phyloP scores from a whole-genome alignment of 176 grass and related monocot species.

The Oryza punctata region DNA sequence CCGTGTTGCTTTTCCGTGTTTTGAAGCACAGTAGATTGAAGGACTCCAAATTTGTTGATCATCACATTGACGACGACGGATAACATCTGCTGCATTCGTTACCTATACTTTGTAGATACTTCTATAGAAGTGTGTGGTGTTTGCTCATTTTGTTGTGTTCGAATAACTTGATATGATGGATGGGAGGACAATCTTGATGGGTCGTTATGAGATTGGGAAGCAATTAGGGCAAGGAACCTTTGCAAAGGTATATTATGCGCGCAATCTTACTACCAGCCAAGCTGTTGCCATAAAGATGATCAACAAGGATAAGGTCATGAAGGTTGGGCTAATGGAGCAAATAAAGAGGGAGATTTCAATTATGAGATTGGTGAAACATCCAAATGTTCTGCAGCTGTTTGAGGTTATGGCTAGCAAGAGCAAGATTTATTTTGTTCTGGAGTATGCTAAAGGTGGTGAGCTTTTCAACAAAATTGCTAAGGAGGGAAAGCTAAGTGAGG shows the following conservation, averaged over 20 bases:
- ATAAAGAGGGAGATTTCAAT: slow-evolving; percentile 93
- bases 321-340: slow-evolving; percentile 88
- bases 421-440: slow-evolving; percentile 92
- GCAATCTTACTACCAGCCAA: slow-evolving; percentile 68
- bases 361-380: slow-evolving; percentile 91
- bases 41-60: slow-evolving; percentile 25
- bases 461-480: slow-evolving; percentile 87
- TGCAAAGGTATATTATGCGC: slow-evolving; percentile 93
- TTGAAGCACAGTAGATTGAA: slow-evolving; percentile 35
- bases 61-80: slow-evolving; percentile 53
- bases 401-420: slow-evolving; percentile 95
- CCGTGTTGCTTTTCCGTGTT: slow-evolving; percentile 7
- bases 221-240: slow-evolving; percentile 91
- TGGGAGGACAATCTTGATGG: slow-evolving; percentile 66
- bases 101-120: slow-evolving; percentile 5
- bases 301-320: slow-evolving; percentile 84
- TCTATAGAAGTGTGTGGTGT: slow-evolving; percentile 8
- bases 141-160: not conserved
- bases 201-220: slow-evolving; percentile 78
- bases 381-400: slow-evolving; percentile 78
- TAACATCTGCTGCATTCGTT: slow-evolving; percentile 23
- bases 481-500: slow-evolving; percentile 75
- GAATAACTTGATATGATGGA: slow-evolving; percentile 51
- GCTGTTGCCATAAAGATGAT: slow-evolving; percentile 96
- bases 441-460: slow-evolving; percentile 94